Conservation (phyloP, 495 filamentous ascomycete genomes). For the Clavariopsis aquatica region DNA sequence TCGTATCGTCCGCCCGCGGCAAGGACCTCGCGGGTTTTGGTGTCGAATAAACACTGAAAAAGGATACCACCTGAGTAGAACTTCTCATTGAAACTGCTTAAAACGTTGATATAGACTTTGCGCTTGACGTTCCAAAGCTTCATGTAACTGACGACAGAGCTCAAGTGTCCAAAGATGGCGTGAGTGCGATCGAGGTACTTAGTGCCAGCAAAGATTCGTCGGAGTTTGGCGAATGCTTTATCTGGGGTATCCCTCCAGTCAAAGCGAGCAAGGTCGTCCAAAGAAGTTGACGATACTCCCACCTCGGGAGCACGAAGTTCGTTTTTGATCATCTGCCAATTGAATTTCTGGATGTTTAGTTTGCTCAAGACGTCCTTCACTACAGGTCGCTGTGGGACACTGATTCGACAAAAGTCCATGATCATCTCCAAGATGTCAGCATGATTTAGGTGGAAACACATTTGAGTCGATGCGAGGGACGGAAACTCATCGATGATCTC, state of each 20-base stretch:
- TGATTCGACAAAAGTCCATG: slow-evolving; percentile 84
- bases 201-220: slow-evolving; percentile 70
- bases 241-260: slow-evolving; percentile 80
- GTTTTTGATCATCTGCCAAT: slow-evolving; percentile 80
- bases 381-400: slow-evolving; percentile 61
- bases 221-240: slow-evolving; percentile 73
- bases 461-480: slow-evolving; percentile 63
- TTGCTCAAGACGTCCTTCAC: slow-evolving; percentile 86
- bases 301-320: slow-evolving; percentile 79
- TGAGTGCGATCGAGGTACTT: slow-evolving; percentile 65
- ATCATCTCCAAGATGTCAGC: slow-evolving; percentile 79
- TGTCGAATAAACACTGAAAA: slow-evolving; percentile 90
- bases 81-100: slow-evolving; percentile 87
- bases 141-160: slow-evolving; percentile 71
- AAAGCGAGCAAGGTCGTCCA: slow-evolving; percentile 87
- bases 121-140: slow-evolving; percentile 71
- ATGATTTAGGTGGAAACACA: slow-evolving; percentile 94
- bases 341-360: slow-evolving; percentile 78
- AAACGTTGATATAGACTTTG: slow-evolving; percentile 81
- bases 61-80: slow-evolving; percentile 87
- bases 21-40: slow-evolving; percentile 79
- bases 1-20: slow-evolving; percentile 95
- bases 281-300: slow-evolving; percentile 80
- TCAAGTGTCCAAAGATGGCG: slow-evolving; percentile 75
- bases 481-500: slow-evolving; percentile 86